Base-by-base conservation (phyloP, 176 grass and related monocot genomes). In the Hsuehochloa calcarea region DNA sequence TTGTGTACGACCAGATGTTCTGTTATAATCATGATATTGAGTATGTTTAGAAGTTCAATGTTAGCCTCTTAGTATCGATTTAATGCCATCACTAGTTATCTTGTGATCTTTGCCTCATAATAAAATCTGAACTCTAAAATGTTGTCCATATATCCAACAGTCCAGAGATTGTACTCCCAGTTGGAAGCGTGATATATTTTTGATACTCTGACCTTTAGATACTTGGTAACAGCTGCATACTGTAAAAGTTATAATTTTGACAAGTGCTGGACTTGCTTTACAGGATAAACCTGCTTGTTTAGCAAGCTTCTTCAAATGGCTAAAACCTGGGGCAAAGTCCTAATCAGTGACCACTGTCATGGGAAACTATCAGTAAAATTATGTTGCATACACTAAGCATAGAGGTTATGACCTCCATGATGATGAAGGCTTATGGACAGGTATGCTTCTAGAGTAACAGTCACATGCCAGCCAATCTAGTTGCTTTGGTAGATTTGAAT, bases 341-440 rank as follows among this genome's bases (percentile, higher is more conserved):
- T 98, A 51, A 94, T 98, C 74, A 93, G 86, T 72, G 96, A 98
- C 37, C 95, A 98, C 78, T 98, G 96, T 56, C 78, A 83, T 79
- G 93, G 93, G 17, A 83, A 66, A 41, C 88, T 93, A 11, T 95
- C 96, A 8, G 93, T 91, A 38, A 91, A 87, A 56, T 98, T 98
- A n/a, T 65, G 88, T 83, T 23, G 87, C 74, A 3, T 98, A 98
- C 80, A 94, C 95, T 73, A 88, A 89, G 68, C 89, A 94, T 85
- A 92, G 96, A 74, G 91, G 93, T 40, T 98, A 98, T 68, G 91
- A 98, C 86, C 93, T 98, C 40, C 93, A 98, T 41, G 93, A 95
- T 16, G 86, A n/a, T 98, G 58, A 91, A 98, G 81, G 74, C 91
- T 60, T 95, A 98, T 60, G 89, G 91, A 79, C 68, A 98, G 93